phyloP scores from a whole-genome alignment of 2,329 filamentous ascomycete genomes.

The Magnaporthiopsis rhizophila region DNA sequence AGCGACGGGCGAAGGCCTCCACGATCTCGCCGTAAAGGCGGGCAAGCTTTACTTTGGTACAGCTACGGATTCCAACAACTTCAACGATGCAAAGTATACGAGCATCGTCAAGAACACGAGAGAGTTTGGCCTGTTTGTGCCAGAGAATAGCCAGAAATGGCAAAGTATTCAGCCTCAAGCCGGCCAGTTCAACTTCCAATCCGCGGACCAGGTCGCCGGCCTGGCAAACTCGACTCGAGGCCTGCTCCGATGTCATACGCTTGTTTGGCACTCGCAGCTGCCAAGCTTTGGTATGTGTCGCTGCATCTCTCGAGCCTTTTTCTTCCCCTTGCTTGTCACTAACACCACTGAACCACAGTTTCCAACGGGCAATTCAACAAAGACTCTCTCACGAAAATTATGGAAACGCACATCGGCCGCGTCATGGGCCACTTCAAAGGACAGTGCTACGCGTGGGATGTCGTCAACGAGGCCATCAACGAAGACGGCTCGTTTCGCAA shows the following conservation, averaged over 20 bases:
- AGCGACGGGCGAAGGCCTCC: conserved; percentile 24
- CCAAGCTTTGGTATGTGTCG: conserved; percentile 32
- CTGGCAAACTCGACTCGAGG: conserved; percentile 26
- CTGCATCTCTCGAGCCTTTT: not conserved
- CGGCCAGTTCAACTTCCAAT: conserved; percentile 43
- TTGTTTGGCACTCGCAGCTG: conserved; percentile 36
- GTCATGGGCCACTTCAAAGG: conserved; percentile 36
- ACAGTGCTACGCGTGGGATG: conserved; percentile 44
- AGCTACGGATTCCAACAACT: conserved; percentile 44
- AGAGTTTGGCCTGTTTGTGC: conserved; percentile 51
- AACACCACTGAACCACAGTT: conserved; percentile 10
- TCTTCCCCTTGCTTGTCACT: not conserved
- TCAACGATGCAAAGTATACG: conserved; percentile 39
- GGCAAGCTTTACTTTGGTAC: conserved; percentile 49
- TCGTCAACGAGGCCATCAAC: conserved; percentile 44
- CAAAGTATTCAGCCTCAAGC: conserved; percentile 44
- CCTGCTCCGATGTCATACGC: conserved; percentile 48
- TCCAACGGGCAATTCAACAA: conserved; percentile 38
- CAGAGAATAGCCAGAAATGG: conserved; percentile 49
- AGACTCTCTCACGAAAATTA: no score
- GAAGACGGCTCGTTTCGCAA: conserved; percentile 37
- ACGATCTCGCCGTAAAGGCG: conserved; percentile 36
- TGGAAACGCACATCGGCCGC: conserved; percentile 43
- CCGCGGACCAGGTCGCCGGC: conserved; percentile 33
- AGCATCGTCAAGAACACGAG: conserved; percentile 37